These are phyloP conservation scores for Fusarium humuli DNA, from an alignment of 2,329 filamentous ascomycete species.

Conservation along the genomic window DNA sequence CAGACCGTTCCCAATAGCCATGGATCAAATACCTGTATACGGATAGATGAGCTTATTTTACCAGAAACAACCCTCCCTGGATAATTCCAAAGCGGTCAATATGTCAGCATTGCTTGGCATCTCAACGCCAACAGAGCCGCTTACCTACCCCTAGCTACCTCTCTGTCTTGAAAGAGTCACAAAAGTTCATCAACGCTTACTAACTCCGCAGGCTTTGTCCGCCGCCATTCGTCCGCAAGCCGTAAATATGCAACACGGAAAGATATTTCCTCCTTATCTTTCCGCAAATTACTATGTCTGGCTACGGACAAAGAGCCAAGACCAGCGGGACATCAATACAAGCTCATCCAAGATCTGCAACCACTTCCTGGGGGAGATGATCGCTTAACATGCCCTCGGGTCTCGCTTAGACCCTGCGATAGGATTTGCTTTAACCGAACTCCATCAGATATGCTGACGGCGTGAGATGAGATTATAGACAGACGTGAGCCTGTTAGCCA, in stretches of 20 bases:
- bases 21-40: not conserved
- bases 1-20: not conserved
- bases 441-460: constrained; percentile 27
- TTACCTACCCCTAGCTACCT: not conserved
- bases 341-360: constrained; percentile 18
- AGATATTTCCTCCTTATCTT: not conserved
- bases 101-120: constrained; percentile 1
- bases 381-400: not conserved
- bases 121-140: not conserved
- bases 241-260: not conserved
- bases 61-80: not conserved
- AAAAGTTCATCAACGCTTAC: constrained; percentile 15
- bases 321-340: not conserved
- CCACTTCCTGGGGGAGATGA: constrained; percentile 2
- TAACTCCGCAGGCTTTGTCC: constrained; percentile 32
- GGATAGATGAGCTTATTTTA: not conserved
- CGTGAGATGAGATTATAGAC: constrained; percentile 27
- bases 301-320: not conserved
- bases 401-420: constrained; percentile 1
- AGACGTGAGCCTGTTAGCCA: not conserved
- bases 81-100: not conserved
- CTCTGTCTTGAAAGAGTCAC: not conserved
- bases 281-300: not conserved
- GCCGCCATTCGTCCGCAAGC: constrained; percentile 23
- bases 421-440: constrained; percentile 1